Conservation (phyloP, 495 filamentous ascomycete genomes). For the Cercophora samala region DNA sequence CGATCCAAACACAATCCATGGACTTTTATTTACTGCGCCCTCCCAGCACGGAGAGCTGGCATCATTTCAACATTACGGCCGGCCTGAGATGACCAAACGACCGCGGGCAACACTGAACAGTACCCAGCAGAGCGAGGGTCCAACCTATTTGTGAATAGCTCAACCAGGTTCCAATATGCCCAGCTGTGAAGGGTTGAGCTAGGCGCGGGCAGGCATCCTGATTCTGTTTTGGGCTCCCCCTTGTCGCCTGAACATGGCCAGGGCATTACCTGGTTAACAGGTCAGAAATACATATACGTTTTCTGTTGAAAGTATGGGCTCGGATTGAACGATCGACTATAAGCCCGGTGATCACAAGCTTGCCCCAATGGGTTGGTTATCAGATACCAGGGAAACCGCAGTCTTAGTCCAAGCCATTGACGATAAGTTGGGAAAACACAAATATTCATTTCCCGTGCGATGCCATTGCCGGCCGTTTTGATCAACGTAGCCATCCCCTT, state of each 20-base stretch:
- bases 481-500: not conserved
- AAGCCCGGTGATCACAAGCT: too few species aligned
- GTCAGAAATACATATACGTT: too few species aligned
- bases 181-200: conserved; percentile 13
- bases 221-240: too few species aligned
- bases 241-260: too few species aligned
- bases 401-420: too few species aligned
- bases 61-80: not conserved
- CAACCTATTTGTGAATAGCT: conserved; percentile 27
- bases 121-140: conserved; percentile 18
- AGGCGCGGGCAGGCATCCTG: not conserved
- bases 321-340: too few species aligned
- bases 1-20: conserved; percentile 17
- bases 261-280: too few species aligned
- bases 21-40: not conserved
- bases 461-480: not conserved
- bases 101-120: conserved; percentile 24
- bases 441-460: not conserved
- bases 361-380: too few species aligned
- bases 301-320: too few species aligned
- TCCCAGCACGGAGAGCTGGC: not conserved
- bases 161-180: conserved; percentile 21
- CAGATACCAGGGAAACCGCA: too few species aligned
- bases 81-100: not conserved
- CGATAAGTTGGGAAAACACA: not conserved